Evolutionary conservation across 495 filamentous ascomycete species (phyloP).

Genomic region (Aspergillus leporis): DNA sequence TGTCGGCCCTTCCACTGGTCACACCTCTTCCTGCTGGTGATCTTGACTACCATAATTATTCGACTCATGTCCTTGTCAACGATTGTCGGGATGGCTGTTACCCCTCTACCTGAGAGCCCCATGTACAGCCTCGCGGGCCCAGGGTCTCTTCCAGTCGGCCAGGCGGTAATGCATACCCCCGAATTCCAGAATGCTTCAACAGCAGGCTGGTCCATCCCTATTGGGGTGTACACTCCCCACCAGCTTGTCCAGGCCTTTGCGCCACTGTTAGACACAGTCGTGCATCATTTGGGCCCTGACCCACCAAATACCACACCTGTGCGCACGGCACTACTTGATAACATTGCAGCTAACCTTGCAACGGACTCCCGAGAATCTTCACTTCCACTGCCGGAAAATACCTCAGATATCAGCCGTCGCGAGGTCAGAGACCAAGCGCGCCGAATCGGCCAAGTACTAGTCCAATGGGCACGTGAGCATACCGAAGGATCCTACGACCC

Average conservation of each 20-base stretch:
- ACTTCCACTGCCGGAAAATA: slow-evolving; percentile 13
- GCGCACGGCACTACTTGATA: slow-evolving; percentile 27
- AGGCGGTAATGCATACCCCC: background rate
- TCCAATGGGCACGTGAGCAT: slow-evolving; percentile 27
- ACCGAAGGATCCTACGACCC: background rate
- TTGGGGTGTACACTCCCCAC: slow-evolving; percentile 30
- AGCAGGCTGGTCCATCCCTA: background rate
- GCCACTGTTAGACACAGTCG: slow-evolving; percentile 30
- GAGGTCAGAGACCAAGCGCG: slow-evolving; percentile 32
- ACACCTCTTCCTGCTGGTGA: background rate
- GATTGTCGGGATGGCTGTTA: background rate
- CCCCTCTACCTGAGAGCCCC: background rate
- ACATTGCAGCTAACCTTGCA: slow-evolving; percentile 27
- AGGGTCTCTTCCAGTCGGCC: background rate
- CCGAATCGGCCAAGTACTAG: slow-evolving; percentile 27
- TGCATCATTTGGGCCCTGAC: slow-evolving; percentile 27
- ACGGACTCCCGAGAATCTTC: slow-evolving; percentile 33
- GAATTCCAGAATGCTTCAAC: background rate
- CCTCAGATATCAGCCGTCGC: slow-evolving; percentile 22
- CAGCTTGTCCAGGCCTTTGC: slow-evolving; percentile 29
- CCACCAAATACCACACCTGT: slow-evolving; percentile 13
- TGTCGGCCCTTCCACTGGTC: background rate
- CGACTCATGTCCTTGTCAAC: background rate
- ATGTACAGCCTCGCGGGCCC: background rate
- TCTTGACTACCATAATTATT: background rate